Evolutionary conservation across 257 asterid species (phyloP).

Genomic region (Petunia secreta): DNA sequence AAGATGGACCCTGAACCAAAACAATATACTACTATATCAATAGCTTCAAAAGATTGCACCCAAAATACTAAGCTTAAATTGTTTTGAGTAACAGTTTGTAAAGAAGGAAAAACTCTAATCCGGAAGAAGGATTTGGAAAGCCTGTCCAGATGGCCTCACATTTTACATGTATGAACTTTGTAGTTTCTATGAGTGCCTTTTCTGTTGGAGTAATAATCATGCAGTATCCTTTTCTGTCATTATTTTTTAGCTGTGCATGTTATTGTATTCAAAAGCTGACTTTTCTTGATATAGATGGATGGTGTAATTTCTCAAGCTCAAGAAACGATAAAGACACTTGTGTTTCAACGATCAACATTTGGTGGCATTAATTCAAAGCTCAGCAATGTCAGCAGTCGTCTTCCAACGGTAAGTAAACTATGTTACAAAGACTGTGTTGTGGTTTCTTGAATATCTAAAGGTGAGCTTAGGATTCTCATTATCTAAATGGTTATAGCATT

Average conservation of each 20-base stretch:
- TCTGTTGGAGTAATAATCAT: background rate
- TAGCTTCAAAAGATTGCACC: background rate
- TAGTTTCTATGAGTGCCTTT: background rate
- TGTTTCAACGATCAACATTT: conserved; percentile 89
- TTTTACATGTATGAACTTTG: background rate
- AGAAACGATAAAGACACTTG: conserved; percentile 84
- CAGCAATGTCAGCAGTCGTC: conserved; percentile 94
- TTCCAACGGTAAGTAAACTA: conserved; percentile 72
- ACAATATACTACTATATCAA: background rate
- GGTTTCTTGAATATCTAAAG: background rate
- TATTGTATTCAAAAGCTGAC: conserved; percentile 17
- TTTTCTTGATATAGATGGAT: conserved; percentile 66
- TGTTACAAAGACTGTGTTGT: background rate
- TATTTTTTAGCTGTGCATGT: background rate
- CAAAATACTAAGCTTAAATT: background rate
- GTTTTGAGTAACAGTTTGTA: background rate
- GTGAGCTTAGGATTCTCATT: background rate
- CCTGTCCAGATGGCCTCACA: conserved; percentile 16
- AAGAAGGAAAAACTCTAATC: background rate
- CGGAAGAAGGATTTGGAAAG: background rate
- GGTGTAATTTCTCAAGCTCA: conserved; percentile 93
- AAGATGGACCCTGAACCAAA: background rate
- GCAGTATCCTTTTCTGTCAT: background rate
- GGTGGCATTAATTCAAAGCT: conserved; percentile 90
- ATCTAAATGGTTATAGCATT: background rate